A percentile compares a stretch with the other conserved stretches of the same genome.
These are phyloP conservation scores for Trichophyton benhamiae DNA, from an alignment of 2,329 filamentous ascomycete species.

Conservation along the genomic window DNA sequence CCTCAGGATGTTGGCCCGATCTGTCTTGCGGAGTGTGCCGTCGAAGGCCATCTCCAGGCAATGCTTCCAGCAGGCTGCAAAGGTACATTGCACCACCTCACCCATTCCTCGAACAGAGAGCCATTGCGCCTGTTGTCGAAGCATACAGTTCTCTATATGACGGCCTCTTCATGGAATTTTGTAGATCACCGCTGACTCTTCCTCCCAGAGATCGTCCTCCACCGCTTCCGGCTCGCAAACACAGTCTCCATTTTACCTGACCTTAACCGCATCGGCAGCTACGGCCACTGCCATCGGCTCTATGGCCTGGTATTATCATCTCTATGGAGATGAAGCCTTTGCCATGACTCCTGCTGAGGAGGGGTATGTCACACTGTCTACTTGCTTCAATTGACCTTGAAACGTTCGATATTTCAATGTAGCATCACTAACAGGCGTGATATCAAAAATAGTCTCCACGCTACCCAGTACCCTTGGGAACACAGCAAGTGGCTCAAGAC, in stretches of 20 bases:
- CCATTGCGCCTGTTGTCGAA: constrained; percentile 19
- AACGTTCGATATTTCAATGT: background rate
- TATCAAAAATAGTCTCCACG: constrained; percentile 57
- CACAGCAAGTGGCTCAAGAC: constrained; percentile 87
- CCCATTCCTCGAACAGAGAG: constrained; percentile 12
- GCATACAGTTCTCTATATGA: background rate
- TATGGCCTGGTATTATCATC: constrained; percentile 93
- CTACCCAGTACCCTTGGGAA: constrained; percentile 90
- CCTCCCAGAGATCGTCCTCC: constrained; percentile 37
- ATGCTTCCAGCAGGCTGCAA: constrained; percentile 57
- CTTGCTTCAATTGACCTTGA: background rate
- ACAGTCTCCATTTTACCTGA: constrained; percentile 68
- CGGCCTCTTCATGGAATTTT: background rate
- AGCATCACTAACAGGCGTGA: constrained; percentile 2
- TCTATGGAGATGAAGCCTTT: constrained; percentile 77
- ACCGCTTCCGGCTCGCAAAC: constrained; percentile 42
- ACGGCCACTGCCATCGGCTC: constrained; percentile 79
- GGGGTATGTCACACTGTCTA: constrained; percentile 59
- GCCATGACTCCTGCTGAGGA: constrained; percentile 92
- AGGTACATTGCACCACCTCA: constrained; percentile 47
- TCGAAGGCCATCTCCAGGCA: constrained; percentile 66
- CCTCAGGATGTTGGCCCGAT: constrained; percentile 77
- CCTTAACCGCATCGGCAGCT: constrained; percentile 73
- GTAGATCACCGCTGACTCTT: background rate
- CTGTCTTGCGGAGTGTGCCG: constrained; percentile 79